Evolutionary conservation across 129 eudicot genomes (phyloP).

Genomic region (Artemisia annua): DNA sequence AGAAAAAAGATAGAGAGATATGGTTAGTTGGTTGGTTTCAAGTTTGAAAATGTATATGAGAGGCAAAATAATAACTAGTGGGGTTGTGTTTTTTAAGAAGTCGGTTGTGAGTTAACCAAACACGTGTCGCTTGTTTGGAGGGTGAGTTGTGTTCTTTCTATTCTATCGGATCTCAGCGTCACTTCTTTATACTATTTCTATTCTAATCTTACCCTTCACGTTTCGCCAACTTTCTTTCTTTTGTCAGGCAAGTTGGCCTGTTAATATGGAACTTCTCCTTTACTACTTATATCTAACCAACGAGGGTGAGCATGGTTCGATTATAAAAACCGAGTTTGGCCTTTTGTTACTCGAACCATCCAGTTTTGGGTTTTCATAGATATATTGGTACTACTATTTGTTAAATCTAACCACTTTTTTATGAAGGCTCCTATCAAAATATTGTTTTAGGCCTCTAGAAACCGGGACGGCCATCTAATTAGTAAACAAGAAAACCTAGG

Average conservation of each 20-base stretch:
- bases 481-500: too few relatives aligned
- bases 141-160: neutral
- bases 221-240: slow-evolving; percentile 13
- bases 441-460: too few relatives aligned
- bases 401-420: too few relatives aligned
- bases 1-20: neutral
- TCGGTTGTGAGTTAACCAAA: slow-evolving; percentile 24
- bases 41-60: slow-evolving; percentile 6
- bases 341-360: too few relatives aligned
- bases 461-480: too few relatives aligned
- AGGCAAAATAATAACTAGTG: neutral
- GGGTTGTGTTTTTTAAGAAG: slow-evolving; percentile 4
- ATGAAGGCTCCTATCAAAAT: too few relatives aligned
- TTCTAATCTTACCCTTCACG: slow-evolving; percentile 27
- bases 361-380: too few relatives aligned
- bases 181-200: neutral
- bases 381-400: too few relatives aligned
- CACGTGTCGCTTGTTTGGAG: slow-evolving; percentile 30
- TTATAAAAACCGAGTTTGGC: too few relatives aligned
- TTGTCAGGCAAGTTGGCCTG: neutral
- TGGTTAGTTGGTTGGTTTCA: slow-evolving; percentile 3
- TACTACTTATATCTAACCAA: too few relatives aligned
- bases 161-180: slow-evolving; percentile 16
- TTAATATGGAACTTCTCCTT: too few relatives aligned
- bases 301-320: too few relatives aligned